Conservation (phyloP, 805 yeast genomes). For the Sugiyamaella chiloensis region DNA sequence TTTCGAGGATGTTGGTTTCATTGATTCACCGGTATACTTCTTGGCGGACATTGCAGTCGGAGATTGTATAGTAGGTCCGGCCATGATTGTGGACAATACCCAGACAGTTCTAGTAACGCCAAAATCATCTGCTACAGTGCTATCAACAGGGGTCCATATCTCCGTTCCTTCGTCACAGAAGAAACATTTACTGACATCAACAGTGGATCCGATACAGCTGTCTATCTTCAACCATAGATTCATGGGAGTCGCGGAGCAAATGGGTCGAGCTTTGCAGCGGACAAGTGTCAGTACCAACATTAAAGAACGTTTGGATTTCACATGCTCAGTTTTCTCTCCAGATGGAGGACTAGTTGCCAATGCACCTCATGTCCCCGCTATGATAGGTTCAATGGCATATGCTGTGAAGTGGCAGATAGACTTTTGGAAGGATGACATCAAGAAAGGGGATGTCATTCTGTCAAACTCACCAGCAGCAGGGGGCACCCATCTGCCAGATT, state of each 20-base stretch:
- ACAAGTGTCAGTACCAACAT: conserved; percentile 81
- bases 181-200: conserved; percentile 23
- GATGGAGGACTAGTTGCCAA: conserved; percentile 80
- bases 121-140: conserved; percentile 50
- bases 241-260: conserved; percentile 88
- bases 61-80: conserved; percentile 60
- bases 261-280: conserved; percentile 77
- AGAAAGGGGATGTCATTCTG: conserved; percentile 71
- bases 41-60: conserved; percentile 57
- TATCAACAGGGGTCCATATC: conserved; percentile 61
- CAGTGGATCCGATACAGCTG: conserved; percentile 64
- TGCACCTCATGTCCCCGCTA: conserved; percentile 88
- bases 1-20: conserved; percentile 49
- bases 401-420: conserved; percentile 66
- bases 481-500: conserved; percentile 85
- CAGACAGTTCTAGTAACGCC: conserved; percentile 78
- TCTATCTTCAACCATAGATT: conserved; percentile 80
- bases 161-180: conserved; percentile 22
- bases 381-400: conserved; percentile 81
- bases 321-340: conserved; percentile 77
- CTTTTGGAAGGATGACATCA: conserved; percentile 59
- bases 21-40: conserved; percentile 52
- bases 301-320: conserved; percentile 77
- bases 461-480: conserved; percentile 81
- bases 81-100: conserved; percentile 73